Conservation (phyloP, 2,329 filamentous ascomycete species). For the Ceratocystis eucalypticola region DNA sequence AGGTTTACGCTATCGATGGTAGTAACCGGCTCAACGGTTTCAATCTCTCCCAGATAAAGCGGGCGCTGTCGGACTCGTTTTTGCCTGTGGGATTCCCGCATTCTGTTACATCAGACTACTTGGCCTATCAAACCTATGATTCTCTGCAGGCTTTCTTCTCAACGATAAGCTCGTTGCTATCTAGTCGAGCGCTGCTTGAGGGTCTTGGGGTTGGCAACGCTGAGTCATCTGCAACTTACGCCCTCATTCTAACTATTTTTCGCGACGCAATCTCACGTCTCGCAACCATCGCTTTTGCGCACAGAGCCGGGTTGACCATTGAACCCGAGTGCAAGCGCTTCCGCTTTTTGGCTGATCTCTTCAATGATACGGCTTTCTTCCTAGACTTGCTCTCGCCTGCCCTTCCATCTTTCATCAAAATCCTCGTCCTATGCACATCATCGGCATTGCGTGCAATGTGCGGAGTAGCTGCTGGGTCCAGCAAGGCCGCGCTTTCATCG, state of each 20-base stretch:
- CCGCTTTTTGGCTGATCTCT: constrained; percentile 71
- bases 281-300: constrained; percentile 76
- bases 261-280: constrained; percentile 70
- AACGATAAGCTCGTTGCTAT: constrained; percentile 65
- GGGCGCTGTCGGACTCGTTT: constrained; percentile 51
- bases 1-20: not conserved
- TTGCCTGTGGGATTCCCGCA: constrained; percentile 79
- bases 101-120: constrained; percentile 74
- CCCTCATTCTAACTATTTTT: constrained; percentile 67
- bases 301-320: constrained; percentile 65
- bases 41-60: constrained; percentile 6
- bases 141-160: constrained; percentile 75
- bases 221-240: constrained; percentile 62
- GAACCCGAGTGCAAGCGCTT: constrained; percentile 88
- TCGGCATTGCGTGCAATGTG: constrained; percentile 52
- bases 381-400: constrained; percentile 72
- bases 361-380: constrained; percentile 77
- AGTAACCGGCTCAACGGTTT: constrained; percentile 3
- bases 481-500: constrained; percentile 79
- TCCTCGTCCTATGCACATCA: constrained; percentile 36
- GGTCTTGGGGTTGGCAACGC: constrained; percentile 73
- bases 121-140: constrained; percentile 57
- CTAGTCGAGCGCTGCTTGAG: constrained; percentile 69
- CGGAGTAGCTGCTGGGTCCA: constrained; percentile 77
- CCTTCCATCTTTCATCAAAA: constrained; percentile 43